Conservation (phyloP, 2,329 filamentous ascomycete genomes). For the Bipolaris bicolor region DNA sequence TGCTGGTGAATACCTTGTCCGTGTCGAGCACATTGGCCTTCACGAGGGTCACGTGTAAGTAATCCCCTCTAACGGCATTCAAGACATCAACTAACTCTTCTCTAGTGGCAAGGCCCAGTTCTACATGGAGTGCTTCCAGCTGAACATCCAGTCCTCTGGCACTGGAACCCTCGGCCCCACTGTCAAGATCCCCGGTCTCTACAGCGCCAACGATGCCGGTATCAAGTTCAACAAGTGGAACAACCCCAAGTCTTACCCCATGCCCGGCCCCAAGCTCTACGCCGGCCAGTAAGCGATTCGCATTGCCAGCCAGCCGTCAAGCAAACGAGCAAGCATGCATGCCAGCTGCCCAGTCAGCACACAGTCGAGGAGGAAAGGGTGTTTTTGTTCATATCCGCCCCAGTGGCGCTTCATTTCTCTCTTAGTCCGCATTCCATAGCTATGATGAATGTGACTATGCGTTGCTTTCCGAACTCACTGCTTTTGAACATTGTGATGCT, state of each 20-base stretch:
- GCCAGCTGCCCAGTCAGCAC: not conserved
- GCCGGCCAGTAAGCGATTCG: constrained; percentile 16
- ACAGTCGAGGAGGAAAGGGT: constrained; percentile 2
- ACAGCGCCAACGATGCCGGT: constrained; percentile 56
- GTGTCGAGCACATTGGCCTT: constrained; percentile 45
- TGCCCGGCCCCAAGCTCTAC: constrained; percentile 42
- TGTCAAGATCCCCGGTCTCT: constrained; percentile 58
- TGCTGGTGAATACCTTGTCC: constrained; percentile 49
- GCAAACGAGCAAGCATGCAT: not conserved
- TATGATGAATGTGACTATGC: constrained; percentile 2
- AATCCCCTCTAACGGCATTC: not conserved
- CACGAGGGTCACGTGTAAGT: constrained; percentile 37
- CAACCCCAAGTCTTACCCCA: constrained; percentile 40
- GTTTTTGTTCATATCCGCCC: constrained; percentile 7
- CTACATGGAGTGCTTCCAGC: constrained; percentile 52
- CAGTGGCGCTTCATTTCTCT: constrained; percentile 8
- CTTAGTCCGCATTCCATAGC: constrained; percentile 3
- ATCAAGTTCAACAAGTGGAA: constrained; percentile 56
- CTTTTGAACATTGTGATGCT: not conserved
- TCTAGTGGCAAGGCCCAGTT: constrained; percentile 9
- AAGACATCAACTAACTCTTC: not conserved
- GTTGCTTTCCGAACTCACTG: not conserved
- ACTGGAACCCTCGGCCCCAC: constrained; percentile 52
- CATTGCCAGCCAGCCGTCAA: not conserved
- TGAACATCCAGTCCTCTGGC: constrained; percentile 53